These are phyloP conservation scores for Euphorbia lathyris DNA, from an alignment of 345 rosid species.

Conservation along the genomic window DNA sequence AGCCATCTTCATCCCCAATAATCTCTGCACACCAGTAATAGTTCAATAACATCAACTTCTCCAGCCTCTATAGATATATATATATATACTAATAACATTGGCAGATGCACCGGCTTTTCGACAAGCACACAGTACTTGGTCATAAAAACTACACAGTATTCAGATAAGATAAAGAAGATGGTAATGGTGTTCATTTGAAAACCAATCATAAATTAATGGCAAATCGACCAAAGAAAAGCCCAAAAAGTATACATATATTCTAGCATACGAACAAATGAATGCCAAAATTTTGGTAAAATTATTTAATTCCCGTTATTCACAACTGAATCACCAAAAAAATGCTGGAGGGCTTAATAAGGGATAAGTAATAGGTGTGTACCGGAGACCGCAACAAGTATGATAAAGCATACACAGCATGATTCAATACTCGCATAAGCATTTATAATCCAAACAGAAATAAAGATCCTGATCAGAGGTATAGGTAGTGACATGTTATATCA, in stretches of 20 bases:
- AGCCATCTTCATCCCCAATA: slow-evolving; percentile 88
- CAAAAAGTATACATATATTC: too few species aligned
- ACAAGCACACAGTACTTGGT: background rate
- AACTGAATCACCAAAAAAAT: background rate
- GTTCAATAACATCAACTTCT: background rate
- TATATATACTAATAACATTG: background rate
- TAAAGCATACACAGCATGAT: background rate
- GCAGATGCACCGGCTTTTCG: background rate
- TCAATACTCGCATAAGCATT: background rate
- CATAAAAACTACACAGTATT: too few species aligned
- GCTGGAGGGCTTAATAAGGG: background rate
- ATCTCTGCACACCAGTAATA: slow-evolving; percentile 55
- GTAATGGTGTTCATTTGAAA: background rate
- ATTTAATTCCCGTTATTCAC: background rate
- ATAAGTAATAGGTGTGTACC: too few species aligned
- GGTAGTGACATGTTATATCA: background rate
- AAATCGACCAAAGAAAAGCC: too few species aligned
- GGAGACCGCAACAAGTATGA: background rate
- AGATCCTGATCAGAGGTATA: background rate
- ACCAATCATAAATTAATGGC: background rate
- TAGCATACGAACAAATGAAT: background rate
- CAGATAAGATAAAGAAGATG: background rate
- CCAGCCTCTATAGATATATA: too few species aligned
- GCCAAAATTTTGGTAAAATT: background rate
- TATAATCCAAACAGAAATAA: background rate